Percentiles rank a stretch among this genome's conserved stretches.
phyloP scores from a whole-genome alignment of 805 yeast species.

The Kuraishia ogatae region DNA sequence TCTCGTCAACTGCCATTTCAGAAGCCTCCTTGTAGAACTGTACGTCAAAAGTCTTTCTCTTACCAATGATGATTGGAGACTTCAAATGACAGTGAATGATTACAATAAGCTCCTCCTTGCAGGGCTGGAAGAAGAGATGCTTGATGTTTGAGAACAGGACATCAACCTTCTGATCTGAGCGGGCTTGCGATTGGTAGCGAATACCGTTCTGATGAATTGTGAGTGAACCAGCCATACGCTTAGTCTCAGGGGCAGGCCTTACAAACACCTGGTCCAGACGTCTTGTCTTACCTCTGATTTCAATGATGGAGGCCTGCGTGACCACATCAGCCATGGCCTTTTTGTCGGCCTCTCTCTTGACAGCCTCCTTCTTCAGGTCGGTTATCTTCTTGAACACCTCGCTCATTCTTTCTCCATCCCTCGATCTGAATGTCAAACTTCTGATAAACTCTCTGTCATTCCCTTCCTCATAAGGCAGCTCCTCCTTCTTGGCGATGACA shows the following conservation, averaged over 20 bases:
- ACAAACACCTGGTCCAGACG: constrained; percentile 83
- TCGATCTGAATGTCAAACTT: constrained; percentile 79
- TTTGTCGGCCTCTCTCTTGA: constrained; percentile 83
- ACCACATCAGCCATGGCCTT: constrained; percentile 92
- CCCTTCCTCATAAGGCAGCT: constrained; percentile 84
- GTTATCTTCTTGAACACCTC: constrained; percentile 85
- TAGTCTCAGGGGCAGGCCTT: constrained; percentile 96
- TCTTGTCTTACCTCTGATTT: constrained; percentile 75
- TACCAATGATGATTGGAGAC: constrained; percentile 90
- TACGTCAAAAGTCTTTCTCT: constrained; percentile 88
- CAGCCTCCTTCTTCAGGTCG: constrained; percentile 86
- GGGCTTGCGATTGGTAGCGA: constrained; percentile 80
- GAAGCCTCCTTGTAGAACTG: constrained; percentile 96
- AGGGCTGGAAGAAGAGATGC: constrained; percentile 92
- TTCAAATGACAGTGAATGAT: constrained; percentile 88
- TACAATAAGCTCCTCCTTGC: constrained; percentile 89
- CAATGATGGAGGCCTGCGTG: constrained; percentile 80
- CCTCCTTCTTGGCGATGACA: constrained; percentile 57
- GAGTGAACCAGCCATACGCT: constrained; percentile 83
- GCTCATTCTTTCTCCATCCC: constrained; percentile 84
- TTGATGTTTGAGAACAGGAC: constrained; percentile 84
- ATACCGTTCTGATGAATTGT: constrained; percentile 95
- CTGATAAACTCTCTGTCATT: constrained; percentile 82
- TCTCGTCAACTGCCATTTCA: constrained; percentile 93
- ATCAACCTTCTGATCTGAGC: constrained; percentile 82